These are phyloP conservation scores for Nannochloris sp. DNA, from an alignment of 139 green algal genomes.

Conservation along the genomic window DNA sequence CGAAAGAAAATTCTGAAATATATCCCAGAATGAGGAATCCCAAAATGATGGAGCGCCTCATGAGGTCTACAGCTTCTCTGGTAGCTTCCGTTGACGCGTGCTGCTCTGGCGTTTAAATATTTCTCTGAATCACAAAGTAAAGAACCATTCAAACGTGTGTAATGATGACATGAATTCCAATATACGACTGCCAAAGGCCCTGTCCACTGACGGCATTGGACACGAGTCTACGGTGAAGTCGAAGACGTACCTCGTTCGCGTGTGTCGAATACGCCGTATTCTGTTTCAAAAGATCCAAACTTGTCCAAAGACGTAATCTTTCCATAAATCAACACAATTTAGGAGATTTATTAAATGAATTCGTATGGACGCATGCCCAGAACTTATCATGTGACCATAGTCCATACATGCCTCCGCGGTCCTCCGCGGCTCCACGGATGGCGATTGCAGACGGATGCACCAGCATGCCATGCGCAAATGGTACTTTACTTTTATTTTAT, in stretches of 20 bases:
- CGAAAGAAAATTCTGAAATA: conserved; percentile 1
- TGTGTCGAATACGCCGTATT: background rate
- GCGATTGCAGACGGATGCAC: too few relatives aligned
- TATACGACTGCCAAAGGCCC: background rate
- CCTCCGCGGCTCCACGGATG: too few relatives aligned
- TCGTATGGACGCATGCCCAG: background rate
- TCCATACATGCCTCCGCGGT: too few relatives aligned
- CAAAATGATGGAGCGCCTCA: background rate
- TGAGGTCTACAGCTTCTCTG: background rate
- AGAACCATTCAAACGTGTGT: background rate
- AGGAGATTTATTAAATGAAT: background rate
- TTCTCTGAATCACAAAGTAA: background rate
- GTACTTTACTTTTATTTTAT: too few relatives aligned
- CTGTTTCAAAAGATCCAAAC: background rate
- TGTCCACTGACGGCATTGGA: background rate
- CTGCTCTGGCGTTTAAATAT: background rate
- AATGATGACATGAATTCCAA: background rate
- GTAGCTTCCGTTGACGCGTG: background rate
- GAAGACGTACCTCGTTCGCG: background rate
- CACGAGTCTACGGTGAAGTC: background rate
- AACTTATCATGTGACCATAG: background rate
- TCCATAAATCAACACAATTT: background rate
- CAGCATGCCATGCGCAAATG: too few relatives aligned
- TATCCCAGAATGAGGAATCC: background rate
- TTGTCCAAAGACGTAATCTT: background rate